phyloP scores from a whole-genome alignment of 345 rosid species.

The Draba incana region DNA sequence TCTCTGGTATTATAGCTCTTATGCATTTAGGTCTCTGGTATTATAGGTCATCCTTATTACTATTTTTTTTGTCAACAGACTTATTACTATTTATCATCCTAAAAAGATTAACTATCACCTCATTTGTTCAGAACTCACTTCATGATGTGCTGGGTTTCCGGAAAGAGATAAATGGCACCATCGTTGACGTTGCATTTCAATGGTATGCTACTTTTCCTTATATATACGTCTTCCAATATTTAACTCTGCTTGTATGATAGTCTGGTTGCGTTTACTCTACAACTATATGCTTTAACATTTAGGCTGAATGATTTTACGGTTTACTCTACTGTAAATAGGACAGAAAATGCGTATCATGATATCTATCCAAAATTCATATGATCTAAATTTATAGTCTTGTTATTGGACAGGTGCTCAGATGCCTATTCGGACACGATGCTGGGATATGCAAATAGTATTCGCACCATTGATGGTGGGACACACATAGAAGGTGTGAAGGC shows the following conservation, averaged over 20 bases:
- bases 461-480: conserved; percentile 95
- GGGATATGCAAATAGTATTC: conserved; percentile 94
- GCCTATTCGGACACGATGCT: conserved; percentile 92
- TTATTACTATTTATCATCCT: conserved; percentile 14
- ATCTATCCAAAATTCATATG: conserved; percentile 3
- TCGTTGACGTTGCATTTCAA: conserved; percentile 78
- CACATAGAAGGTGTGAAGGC: conserved; percentile 94
- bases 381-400: conserved; percentile 13
- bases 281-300: conserved; percentile 6
- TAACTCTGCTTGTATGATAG: conserved; percentile 9
- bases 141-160: conserved; percentile 85
- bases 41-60: conserved; percentile 16
- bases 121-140: conserved; percentile 70
- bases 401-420: conserved; percentile 76
- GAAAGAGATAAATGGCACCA: conserved; percentile 66
- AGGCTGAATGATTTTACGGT: conserved; percentile 5
- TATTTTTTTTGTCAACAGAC: not conserved
- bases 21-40: conserved; percentile 16
- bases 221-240: conserved; percentile 2
- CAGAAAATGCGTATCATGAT: conserved; percentile 11
- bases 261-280: not conserved
- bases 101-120: conserved; percentile 25
- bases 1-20: no score
- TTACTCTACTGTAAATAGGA: conserved; percentile 20
- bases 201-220: conserved; percentile 59